Base-by-base conservation (phyloP, 73 alveolate genomes). In the Blepharisma japonicum region DNA sequence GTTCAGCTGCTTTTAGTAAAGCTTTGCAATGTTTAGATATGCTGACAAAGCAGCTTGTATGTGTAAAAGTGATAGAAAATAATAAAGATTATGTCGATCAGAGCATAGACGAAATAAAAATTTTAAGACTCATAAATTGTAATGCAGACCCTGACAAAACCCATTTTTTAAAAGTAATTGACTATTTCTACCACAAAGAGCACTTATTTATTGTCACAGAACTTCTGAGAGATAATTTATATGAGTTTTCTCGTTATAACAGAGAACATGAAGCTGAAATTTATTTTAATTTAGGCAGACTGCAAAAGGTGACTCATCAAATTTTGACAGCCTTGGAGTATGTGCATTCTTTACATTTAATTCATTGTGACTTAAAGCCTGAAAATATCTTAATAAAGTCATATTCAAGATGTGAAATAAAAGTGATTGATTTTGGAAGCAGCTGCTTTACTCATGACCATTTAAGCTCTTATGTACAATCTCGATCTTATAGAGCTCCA, bases 61-160 rank as follows among this genome's bases (percentile, higher is more conserved):
- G 99, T 90, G 91, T 97, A 97, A 97, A 97, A 56, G 94, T 97
- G 71, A 96, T 97, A 67, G 98, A 96, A 89, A 96, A 96, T 81
- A 96, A 97, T 85, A 97, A 97, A 82, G 98, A 96, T 89, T 96
- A 96, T 87, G 94, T 92, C 84, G 99, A 96, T 82, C 95, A 96
- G 81, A 78, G 94, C 68, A 85, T 96, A 53, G 99, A 96, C 81
- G 99, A 96, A 82, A 96, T 96, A 68, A 96, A 96, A 83, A 92
- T 96, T 39, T 89, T 96, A 46, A 88, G 97, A 71, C 95, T 86
- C 68, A 94, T 96, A 6, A 90, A 92, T 83, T 81, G 80, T 20
- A 96, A 96, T 89, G 97, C 98, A 25, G 97, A 96, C 77, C 92
- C 94, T 7, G 99, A 96, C 84, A 92, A 89, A 70, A 89, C 87